Percentiles rank a stretch among this genome's conserved stretches.
phyloP scores from a whole-genome alignment of 768 basidiomycete genomes.

The Boletus reticulatus region DNA sequence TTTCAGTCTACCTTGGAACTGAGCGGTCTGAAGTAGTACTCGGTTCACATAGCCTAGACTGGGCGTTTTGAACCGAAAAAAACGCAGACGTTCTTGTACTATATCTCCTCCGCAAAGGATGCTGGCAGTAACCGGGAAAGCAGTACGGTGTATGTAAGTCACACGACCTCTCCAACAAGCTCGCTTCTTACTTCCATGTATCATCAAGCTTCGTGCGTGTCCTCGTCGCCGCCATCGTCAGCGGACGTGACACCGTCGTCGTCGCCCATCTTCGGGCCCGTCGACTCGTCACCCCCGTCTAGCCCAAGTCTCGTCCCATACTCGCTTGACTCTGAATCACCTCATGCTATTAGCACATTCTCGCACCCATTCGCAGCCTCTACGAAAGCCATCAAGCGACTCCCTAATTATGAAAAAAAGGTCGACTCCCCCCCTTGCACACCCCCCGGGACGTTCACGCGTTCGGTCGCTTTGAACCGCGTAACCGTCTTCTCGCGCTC shows the following conservation, averaged over 20 bases:
- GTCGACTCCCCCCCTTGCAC: conserved; percentile 17
- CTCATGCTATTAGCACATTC: conserved; percentile 14
- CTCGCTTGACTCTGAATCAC: conserved; percentile 34
- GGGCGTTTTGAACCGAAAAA: too few relatives aligned
- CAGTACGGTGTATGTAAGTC: too few relatives aligned
- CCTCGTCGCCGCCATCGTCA: conserved; percentile 13
- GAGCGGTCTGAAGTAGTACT: too few relatives aligned
- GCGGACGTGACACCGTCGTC: conserved; percentile 47
- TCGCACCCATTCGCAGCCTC: conserved; percentile 60
- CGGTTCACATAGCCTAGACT: too few relatives aligned
- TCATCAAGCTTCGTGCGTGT: background rate
- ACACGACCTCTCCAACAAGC: conserved; percentile 6
- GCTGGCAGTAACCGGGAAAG: too few relatives aligned
- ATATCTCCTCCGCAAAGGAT: too few relatives aligned
- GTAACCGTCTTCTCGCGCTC: conserved; percentile 15
- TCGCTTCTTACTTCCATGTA: conserved; percentile 10
- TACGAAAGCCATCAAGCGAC: conserved; percentile 43
- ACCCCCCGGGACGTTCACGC: conserved; percentile 21
- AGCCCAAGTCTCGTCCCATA: conserved; percentile 29
- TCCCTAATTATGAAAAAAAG: conserved; percentile 46
- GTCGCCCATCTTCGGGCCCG: conserved; percentile 40
- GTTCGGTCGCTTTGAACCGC: conserved; percentile 13
- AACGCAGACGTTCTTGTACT: too few relatives aligned
- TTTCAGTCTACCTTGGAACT: too few relatives aligned
- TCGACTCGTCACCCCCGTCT: conserved; percentile 38